Evolutionary conservation across 306 rosid genomes (phyloP).

Genomic region (Dryas drummondii): DNA sequence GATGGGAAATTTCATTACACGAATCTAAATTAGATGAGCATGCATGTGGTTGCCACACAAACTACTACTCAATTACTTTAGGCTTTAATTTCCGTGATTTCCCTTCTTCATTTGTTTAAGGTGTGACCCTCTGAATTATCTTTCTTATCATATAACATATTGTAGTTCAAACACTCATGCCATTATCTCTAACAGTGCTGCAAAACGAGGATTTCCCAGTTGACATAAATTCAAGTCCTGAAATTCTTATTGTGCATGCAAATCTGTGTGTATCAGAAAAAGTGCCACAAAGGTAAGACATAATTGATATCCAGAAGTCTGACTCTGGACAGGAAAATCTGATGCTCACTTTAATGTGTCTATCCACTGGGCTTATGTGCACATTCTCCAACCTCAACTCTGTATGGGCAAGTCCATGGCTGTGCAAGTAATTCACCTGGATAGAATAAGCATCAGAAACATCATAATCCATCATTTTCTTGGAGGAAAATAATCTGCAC

Average conservation of each 20-base stretch:
- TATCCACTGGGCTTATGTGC: constrained; percentile 94
- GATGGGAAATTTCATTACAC: too few relatives aligned
- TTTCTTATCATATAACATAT: not conserved
- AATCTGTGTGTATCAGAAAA: not conserved
- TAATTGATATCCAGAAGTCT: not conserved
- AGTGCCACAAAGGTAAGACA: not conserved
- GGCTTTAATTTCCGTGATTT: too few relatives aligned
- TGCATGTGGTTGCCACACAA: too few relatives aligned
- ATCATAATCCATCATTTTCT: constrained; percentile 12
- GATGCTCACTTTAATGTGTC: constrained; percentile 90
- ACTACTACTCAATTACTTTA: too few relatives aligned
- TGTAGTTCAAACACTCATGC: not conserved
- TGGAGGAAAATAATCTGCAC: constrained; percentile 9
- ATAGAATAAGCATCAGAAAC: constrained; percentile 25
- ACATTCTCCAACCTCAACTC: constrained; percentile 92
- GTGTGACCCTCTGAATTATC: not conserved
- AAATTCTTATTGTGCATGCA: not conserved
- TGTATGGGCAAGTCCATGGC: constrained; percentile 98
- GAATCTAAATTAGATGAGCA: too few relatives aligned
- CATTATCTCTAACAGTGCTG: not conserved
- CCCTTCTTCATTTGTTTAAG: too few relatives aligned
- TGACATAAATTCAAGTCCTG: constrained; percentile 1
- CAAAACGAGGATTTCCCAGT: not conserved
- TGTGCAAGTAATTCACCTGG: constrained; percentile 94
- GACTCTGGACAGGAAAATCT: not conserved